Base-by-base conservation (phyloP, 1,139 yeast genomes). In the Pichia sp. region DNA sequence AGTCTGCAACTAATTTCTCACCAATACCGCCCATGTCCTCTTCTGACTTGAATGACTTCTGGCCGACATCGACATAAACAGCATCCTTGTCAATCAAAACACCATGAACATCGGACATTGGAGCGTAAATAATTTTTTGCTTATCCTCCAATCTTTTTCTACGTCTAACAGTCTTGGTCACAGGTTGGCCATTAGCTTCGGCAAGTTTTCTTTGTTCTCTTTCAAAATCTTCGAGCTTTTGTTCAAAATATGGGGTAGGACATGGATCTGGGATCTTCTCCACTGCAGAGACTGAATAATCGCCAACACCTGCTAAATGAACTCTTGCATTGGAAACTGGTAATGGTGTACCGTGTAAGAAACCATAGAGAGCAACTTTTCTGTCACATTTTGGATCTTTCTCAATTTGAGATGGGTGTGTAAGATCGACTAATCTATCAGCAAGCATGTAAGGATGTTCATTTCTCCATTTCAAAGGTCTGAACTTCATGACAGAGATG, bases 101-200 rank as follows among this genome's bases (percentile, higher is more conserved):
- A 55, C 99, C 99, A 38, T 97, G 97, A 19, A 91, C 96, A 60
- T 93, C 97, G 34, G 96, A 85, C 98, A 93, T 91, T 37, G 99
- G 99, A 0, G 98, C 99, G 58, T 93, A 93, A 3, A 93, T 87
- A 48, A 87, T 77, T 59, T 88, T 91, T 56, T 85, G 94, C 50
- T 82, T 85, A 55, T 93, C 98, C 50, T 91, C 97, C 39, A 93
- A 73, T 55, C 97, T 74, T 57, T 86, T 83, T 52, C 97, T 74
- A 58, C 96, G 80, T 74, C 37, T 72, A 23, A 24, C 27, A 52
- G 44, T 59, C 56, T 66, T 55, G 1, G 80, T 67, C 2, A 79
- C 72, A 3, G 58, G 57, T 46, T 72, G 76, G 11, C 86, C 87
- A 23, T 58, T 54, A 34, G 58, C 75, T n/a, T 75, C 74, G 3